Conservation (phyloP, 352 stramenopile genomes). For the Globisporangium acanthophoron region DNA sequence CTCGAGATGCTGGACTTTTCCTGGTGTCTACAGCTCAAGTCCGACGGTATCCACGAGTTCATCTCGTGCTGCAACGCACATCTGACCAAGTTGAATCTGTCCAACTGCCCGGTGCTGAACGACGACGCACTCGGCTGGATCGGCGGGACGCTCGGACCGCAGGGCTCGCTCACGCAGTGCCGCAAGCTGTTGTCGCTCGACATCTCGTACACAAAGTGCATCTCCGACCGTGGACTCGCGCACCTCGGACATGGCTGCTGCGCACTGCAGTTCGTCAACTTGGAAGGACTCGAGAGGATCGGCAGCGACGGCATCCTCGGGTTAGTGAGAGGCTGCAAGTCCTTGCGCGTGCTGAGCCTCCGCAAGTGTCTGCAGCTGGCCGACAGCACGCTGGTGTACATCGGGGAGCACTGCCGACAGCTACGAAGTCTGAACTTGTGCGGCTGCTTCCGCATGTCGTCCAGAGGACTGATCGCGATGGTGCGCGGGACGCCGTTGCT, state of each 20-base stretch:
- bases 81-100: slow-evolving; percentile 55
- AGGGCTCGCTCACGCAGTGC: slow-evolving; percentile 63
- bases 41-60: slow-evolving; percentile 56
- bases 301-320: slow-evolving; percentile 38
- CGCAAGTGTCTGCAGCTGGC: slow-evolving; percentile 59
- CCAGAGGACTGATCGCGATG: slow-evolving; percentile 42
- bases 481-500: slow-evolving; percentile 40
- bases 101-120: slow-evolving; percentile 47
- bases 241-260: slow-evolving; percentile 43
- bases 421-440: slow-evolving; percentile 60
- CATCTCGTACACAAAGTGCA: slow-evolving; percentile 48
- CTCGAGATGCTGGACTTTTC: slow-evolving; percentile 61
- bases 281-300: slow-evolving; percentile 60
- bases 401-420: slow-evolving; percentile 41
- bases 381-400: slow-evolving; percentile 34
- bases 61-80: slow-evolving; percentile 62
- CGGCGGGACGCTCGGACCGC: slow-evolving; percentile 47
- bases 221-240: slow-evolving; percentile 53
- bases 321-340: slow-evolving; percentile 42
- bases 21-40: slow-evolving; percentile 41
- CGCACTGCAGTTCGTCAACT: slow-evolving; percentile 65
- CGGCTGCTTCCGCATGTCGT: slow-evolving; percentile 57
- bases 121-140: slow-evolving; percentile 75
- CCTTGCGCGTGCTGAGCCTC: slow-evolving; percentile 54
- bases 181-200: slow-evolving; percentile 58